Percentiles rank a stretch among this genome's conserved stretches.
Conservation (phyloP, 2,329 filamentous ascomycete genomes). For the Harringtonia aguacate region DNA sequence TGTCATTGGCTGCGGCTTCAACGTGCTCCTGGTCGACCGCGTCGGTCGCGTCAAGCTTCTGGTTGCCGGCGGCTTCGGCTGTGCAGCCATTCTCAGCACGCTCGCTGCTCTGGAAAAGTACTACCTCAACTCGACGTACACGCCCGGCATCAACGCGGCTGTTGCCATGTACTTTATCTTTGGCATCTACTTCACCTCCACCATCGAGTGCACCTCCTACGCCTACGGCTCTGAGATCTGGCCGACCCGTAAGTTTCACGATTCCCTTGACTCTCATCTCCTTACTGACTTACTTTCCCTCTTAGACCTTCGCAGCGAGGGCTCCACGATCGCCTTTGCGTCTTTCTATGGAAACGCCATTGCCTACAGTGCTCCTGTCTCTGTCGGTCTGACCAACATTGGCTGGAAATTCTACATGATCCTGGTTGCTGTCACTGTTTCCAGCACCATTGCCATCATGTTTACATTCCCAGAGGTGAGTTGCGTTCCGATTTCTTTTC, state of each 20-base stretch:
- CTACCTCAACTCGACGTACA: not conserved
- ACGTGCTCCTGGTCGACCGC: not conserved
- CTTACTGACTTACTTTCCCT: not conserved
- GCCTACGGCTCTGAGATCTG: not conserved
- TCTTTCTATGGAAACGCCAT: slow-evolving; percentile 13
- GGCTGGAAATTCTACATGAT: slow-evolving; percentile 1
- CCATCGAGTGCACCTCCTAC: not conserved
- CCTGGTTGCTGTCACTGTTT: not conserved
- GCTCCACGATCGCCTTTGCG: not conserved
- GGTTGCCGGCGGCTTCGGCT: not conserved
- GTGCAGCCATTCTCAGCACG: not conserved
- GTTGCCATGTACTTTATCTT: slow-evolving; percentile 1
- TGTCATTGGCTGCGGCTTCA: not conserved
- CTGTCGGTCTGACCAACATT: slow-evolving; percentile 2
- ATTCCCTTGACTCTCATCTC: not conserved
- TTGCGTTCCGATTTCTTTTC: not conserved
- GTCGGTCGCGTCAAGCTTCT: not conserved
- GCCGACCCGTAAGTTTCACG: not conserved
- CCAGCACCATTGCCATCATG: not conserved
- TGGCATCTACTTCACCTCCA: not conserved
- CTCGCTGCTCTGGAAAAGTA: not conserved
- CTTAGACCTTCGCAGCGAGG: not conserved
- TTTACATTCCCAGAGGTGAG: not conserved
- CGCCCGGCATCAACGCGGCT: not conserved
- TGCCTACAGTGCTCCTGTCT: slow-evolving; percentile 13